A percentile compares a stretch with the other conserved stretches of the same genome.
Conservation (phyloP, 2,329 filamentous ascomycete genomes). For the Fusarium xyrophilum region DNA sequence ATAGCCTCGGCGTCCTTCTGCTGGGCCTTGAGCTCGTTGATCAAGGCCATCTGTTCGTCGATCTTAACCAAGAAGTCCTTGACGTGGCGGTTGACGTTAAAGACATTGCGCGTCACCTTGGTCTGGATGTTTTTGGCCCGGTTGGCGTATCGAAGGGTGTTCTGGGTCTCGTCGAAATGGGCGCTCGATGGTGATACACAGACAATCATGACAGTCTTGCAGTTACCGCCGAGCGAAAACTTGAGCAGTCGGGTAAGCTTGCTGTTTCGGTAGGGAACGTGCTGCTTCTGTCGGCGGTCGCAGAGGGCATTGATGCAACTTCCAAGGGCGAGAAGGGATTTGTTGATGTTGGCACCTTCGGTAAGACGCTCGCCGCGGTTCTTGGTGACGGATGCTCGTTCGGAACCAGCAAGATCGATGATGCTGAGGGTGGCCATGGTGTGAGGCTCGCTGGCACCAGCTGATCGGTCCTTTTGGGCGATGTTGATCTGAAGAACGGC, state of each 20-base stretch:
- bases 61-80: slow-evolving; percentile 99
- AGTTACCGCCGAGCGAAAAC: slow-evolving; percentile 96
- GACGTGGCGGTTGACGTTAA: slow-evolving; percentile 98
- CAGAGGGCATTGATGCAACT: slow-evolving; percentile 99
- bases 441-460: slow-evolving; percentile 89
- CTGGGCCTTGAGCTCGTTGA: slow-evolving; percentile 92
- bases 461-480: slow-evolving; percentile 91
- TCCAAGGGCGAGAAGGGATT: slow-evolving; percentile 90
- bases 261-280: slow-evolving; percentile 97
- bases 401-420: slow-evolving; percentile 95
- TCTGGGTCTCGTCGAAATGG: slow-evolving; percentile 98
- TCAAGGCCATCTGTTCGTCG: slow-evolving; percentile 95
- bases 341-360: slow-evolving; percentile 99
- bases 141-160: slow-evolving; percentile 96
- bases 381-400: slow-evolving; percentile 94
- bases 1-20: slow-evolving; percentile 85
- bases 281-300: slow-evolving; percentile 87
- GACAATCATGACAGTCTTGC: slow-evolving; percentile 99
- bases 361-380: slow-evolving; percentile 90
- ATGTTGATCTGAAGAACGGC: slow-evolving; percentile 98
- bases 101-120: slow-evolving; percentile 98
- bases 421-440: slow-evolving; percentile 99
- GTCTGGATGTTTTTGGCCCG: slow-evolving; percentile 99
- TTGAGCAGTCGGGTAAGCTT: slow-evolving; percentile 95
- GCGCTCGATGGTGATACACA: slow-evolving; percentile 96